phyloP scores from a whole-genome alignment of 176 grass and related monocot genomes.

The Zoysia japonica region DNA sequence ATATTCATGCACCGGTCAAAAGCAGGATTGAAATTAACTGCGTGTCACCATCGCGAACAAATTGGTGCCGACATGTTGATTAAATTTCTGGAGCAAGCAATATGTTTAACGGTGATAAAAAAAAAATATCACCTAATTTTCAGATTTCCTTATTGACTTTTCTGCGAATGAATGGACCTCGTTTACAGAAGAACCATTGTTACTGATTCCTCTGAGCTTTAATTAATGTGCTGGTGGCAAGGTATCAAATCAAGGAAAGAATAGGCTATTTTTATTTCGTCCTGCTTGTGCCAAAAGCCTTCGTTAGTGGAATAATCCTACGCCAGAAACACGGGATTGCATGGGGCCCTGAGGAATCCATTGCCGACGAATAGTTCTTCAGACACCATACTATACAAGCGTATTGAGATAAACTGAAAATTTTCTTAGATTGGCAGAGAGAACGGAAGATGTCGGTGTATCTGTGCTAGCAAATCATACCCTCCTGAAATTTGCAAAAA shows the following conservation, averaged over 20 bases:
- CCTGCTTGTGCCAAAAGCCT: constrained; percentile 9
- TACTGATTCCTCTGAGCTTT: too few species aligned
- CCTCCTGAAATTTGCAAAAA: neutral
- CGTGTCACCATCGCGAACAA: neutral
- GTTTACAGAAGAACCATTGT: too few species aligned
- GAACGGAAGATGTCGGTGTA: neutral
- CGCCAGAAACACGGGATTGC: neutral
- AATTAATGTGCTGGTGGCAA: neutral
- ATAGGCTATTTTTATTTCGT: neutral
- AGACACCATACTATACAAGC: neutral
- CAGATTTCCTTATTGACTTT: too few species aligned
- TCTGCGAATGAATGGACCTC: too few species aligned
- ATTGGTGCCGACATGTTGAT: neutral
- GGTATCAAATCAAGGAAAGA: constrained; percentile 2
- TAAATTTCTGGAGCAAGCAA: neutral
- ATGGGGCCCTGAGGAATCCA: constrained; percentile 16
- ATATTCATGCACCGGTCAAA: neutral
- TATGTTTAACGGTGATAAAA: too few species aligned
- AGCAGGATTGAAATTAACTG: too few species aligned
- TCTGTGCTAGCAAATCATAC: neutral
- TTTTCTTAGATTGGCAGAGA: constrained; percentile 12
- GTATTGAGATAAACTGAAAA: neutral
- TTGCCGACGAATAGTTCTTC: constrained; percentile 22
- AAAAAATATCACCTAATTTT: too few species aligned
- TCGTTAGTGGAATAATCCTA: neutral